Base-by-base conservation (phyloP, 2,329 filamentous ascomycete genomes). In the Ceratocystis smalleyi region DNA sequence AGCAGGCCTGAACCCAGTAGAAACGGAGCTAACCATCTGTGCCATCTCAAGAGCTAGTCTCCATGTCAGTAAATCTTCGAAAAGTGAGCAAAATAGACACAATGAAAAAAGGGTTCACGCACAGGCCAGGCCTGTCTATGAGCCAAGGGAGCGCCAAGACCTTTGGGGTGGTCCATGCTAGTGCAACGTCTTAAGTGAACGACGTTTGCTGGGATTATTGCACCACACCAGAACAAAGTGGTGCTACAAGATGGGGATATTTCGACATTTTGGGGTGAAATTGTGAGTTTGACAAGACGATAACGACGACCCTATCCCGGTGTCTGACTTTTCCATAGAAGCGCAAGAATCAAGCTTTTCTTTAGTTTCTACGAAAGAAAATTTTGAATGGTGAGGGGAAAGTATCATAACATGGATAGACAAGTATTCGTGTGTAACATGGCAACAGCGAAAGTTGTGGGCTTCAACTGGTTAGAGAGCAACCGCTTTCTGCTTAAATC, bases 181-280 rank as follows among this genome's bases (percentile, higher is more conserved):
- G 54, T 57, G 54, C 54, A 19, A 61, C 19, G 35, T 61, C 32
- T 43, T 43, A 47, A 45, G 19, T n/a, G 40, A 43, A 43, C 54
- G 54, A 35, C 59, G 47, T 15, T 61, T 61, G 40, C 43, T 12
- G 24, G 59, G 40, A 61, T 61, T 47, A 61, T 61, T 61, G 59
- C 59, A 49, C 45, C 59, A 61, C 59, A n/a, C 10, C 27, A 30
- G 57, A n/a, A 19, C 5, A 35, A 32, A 12, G 43, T 43, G 59
- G n/a, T 60, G 30, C 7, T 22, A 61, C 24, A 61, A 15, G 30
- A 5, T 43, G 59, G 19, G 3, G 19, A 61, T 43, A 62, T 62
- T 10, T 32, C 60, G 60, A 51, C n/a, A 62, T 40, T 32, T 55
- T 17, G 4, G 24, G 5, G 47, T 22, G 24, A 27, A 51, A 57